These are phyloP conservation scores for Syncephalastrum racemosum DNA, from an alignment of 371 early-diverging fungal genomes.

Conservation along the genomic window DNA sequence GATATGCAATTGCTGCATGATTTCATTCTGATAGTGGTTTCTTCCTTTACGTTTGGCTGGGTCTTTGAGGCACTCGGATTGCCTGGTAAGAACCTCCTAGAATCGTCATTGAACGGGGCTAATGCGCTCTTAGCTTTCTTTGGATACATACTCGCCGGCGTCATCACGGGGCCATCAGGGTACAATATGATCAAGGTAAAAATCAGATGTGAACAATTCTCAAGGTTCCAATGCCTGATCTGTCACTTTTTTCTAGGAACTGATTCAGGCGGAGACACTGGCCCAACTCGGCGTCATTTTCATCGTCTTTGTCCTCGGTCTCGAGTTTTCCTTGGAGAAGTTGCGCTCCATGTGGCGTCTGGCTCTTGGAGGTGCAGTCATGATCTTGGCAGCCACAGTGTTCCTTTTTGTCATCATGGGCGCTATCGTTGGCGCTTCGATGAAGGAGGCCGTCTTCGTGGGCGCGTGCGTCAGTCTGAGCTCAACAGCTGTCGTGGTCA, in stretches of 20 bases:
- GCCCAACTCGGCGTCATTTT: conserved; percentile 61
- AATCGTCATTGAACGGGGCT: conserved; percentile 4
- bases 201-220: not conserved
- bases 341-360: conserved; percentile 55
- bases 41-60: conserved; percentile 48
- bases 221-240: not conserved
- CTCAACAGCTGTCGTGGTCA: conserved; percentile 58
- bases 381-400: conserved; percentile 46
- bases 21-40: conserved; percentile 49
- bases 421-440: conserved; percentile 30
- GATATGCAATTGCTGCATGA: conserved; percentile 58
- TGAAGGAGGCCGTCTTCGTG: conserved; percentile 52
- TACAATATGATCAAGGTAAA: conserved; percentile 52
- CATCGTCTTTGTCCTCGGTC: conserved; percentile 60
- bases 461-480: conserved; percentile 56
- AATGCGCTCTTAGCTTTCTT: conserved; percentile 44
- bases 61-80: conserved; percentile 46
- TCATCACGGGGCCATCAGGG: conserved; percentile 52
- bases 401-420: conserved; percentile 41
- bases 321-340: conserved; percentile 60
- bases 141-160: conserved; percentile 64
- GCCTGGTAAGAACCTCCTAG: conserved; percentile 35
- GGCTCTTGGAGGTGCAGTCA: conserved; percentile 49
- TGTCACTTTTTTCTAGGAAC: conserved; percentile 24
- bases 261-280: conserved; percentile 57